Percentiles rank a stretch among this genome's conserved stretches.
phyloP scores from a whole-genome alignment of 2,329 filamentous ascomycete genomes.

The Aspergillus vadensis region DNA sequence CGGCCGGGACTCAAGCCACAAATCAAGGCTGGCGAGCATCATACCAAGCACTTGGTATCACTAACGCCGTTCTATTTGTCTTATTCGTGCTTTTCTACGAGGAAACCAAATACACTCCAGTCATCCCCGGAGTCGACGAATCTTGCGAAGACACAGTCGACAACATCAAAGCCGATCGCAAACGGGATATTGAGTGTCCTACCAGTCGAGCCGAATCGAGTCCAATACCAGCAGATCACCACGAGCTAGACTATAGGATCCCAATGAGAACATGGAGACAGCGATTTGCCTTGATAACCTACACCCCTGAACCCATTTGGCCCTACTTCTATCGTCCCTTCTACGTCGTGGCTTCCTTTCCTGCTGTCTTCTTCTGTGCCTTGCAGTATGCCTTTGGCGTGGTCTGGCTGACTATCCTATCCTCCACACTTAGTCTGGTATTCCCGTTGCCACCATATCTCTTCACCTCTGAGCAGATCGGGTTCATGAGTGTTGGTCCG shows the following conservation, averaged over 20 bases:
- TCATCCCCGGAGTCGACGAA: constrained; percentile 19
- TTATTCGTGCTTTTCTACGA: constrained; percentile 41
- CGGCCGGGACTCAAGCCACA: constrained; percentile 36
- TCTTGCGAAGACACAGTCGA: neutral
- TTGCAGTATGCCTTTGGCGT: constrained; percentile 45
- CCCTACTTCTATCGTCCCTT: constrained; percentile 37
- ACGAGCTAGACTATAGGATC: constrained; percentile 31
- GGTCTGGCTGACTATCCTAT: constrained; percentile 38
- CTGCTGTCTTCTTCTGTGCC: constrained; percentile 44
- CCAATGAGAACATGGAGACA: constrained; percentile 30
- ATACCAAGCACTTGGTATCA: constrained; percentile 39
- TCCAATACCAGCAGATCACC: constrained; percentile 16
- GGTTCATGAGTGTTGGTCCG: constrained; percentile 37
- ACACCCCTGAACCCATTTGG: constrained; percentile 31
- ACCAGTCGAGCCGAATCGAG: constrained; percentile 3
- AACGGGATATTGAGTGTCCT: constrained; percentile 11
- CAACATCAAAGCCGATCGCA: constrained; percentile 6
- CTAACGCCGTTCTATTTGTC: constrained; percentile 30
- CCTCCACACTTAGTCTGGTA: constrained; percentile 36
- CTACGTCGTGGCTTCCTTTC: constrained; percentile 36
- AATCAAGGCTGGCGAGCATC: constrained; percentile 40
- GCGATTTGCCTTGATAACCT: constrained; percentile 28
- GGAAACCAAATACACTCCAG: constrained; percentile 37
- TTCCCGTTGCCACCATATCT: constrained; percentile 40
- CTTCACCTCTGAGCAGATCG: constrained; percentile 36